Conservation (phyloP, 306 rosid genomes). For the Sicyos edulis region DNA sequence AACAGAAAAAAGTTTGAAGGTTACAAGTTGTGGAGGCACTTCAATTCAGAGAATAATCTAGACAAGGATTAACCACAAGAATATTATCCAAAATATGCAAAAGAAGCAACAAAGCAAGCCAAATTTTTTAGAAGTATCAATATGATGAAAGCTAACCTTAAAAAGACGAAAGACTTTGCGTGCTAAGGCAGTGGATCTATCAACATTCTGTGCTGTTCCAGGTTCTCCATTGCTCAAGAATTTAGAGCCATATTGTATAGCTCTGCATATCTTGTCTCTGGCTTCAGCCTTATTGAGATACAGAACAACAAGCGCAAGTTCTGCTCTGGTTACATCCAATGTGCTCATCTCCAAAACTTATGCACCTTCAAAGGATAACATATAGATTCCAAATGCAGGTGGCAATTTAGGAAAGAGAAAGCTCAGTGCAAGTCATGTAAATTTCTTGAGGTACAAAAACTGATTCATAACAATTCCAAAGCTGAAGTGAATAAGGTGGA, state of each 20-base stretch:
- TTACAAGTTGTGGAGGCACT: not conserved
- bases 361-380: slow-evolving; percentile 7
- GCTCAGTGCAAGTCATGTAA: not conserved
- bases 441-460: slow-evolving; percentile 5
- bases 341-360: slow-evolving; percentile 63
- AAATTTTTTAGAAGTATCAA: not conserved
- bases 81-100: not conserved
- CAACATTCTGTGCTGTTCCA: no score
- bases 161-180: no score
- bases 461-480: not conserved
- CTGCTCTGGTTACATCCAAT: slow-evolving; percentile 83
- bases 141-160: slow-evolving; percentile 36
- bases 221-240: no score
- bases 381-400: not conserved
- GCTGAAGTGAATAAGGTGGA: not conserved
- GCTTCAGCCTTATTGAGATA: slow-evolving; percentile 94
- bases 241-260: no score
- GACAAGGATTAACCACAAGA: not conserved
- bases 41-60: not conserved
- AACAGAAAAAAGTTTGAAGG: not conserved
- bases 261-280: slow-evolving; percentile 98
- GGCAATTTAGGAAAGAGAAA: slow-evolving; percentile 6
- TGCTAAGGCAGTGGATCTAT: no score
- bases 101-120: not conserved
- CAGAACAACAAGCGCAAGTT: slow-evolving; percentile 73